Evolutionary conservation across 306 rosid genomes (phyloP), one percentile per base, ranked within the genome.

Genomic region (Delonix regia): DNA sequence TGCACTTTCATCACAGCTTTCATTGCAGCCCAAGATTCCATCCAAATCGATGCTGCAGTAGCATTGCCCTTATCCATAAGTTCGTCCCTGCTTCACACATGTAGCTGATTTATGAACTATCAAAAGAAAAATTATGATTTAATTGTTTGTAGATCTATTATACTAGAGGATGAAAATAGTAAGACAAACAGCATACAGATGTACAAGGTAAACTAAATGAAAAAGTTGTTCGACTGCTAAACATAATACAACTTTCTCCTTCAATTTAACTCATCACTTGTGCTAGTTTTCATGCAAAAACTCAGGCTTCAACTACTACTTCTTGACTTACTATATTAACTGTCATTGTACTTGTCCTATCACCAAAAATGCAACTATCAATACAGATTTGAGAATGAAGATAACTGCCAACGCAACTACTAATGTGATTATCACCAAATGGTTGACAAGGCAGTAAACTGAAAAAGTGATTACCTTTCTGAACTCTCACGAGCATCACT

Each of bases 1-100:
- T 75, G 34, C 81, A 95, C 93, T 88, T 90, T 91, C 79, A 79
- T 83, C 69, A 95, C 97, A 55, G 87, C 75, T 84, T 90, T 95
- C 87, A 85, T 93, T 53, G 97, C 98, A 4, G 75, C 76, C 96
- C 96, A 92, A 48, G 99, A 92, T 78, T 86, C 89, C 21, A 36
- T 33, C 98, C 98, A 93, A 77, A 89, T 67, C 61, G 97, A 87
- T 42, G 91, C 78, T 47, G 86, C 83, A 73, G 80, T 72, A 76
- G 85, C 77, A 73, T 66, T 83, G 75, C 87, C 82, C 33, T 84
- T 91, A 18, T 84, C 80, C 42, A 84, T 78, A 57, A 71, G 24
- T 82, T 64, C 89, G 42, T 83, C 89, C 89, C 92, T 92, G 90
- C 74, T 53, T 21, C 34, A 80, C 69, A 86, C 38, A 70, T 9